Base-by-base conservation (phyloP, 495 filamentous ascomycete species). In the Hypoxylon intermedium region DNA sequence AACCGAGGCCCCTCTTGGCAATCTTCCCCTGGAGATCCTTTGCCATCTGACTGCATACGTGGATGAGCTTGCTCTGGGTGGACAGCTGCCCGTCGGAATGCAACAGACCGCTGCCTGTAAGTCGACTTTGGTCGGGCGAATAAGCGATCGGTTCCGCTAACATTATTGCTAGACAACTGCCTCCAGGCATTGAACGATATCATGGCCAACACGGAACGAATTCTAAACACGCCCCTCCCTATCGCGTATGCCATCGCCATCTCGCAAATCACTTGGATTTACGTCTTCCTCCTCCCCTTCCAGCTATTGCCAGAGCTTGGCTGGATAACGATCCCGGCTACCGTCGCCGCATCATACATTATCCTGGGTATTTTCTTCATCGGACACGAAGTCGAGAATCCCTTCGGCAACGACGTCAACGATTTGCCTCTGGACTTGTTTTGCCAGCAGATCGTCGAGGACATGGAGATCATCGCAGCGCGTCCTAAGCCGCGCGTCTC, bases 341-440 rank as follows among this genome's bases (percentile, higher is more conserved):
- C 91, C 11, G 79, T 95, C 18, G 83, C 82, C 58, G 83, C 83
- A 36, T 89, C 90, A 5, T 95, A 96, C 70, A 94, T 95, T 58
- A 93, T 96, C 68, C 82, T 96, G 56, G 91, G 89, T n/a, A 85
- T 96, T 53, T 86, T 90, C 34, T 85, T 90, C 67, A 92, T 93
- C 63, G 90, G 92, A 18, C 84, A 86, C 62, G 90, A 95, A 74
- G 88, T 96, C 62, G 91, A 96, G 71, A 91, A 95, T 70, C 92
- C 91, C 6, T 95, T 96, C 72, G 91, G 92, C 20, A 76, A 85
- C 46, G 92, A 95, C 69, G 90, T 92, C 58, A 95, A 95, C 67
- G 92, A 96, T 69, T 78, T 96, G 11, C 89, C 89, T 6, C 81
- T 95, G 0, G 89, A 92, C 70, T 75, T 76, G 0, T 95, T 87